Percentiles rank a stretch among this genome's conserved stretches.
phyloP scores from a whole-genome alignment of 2,329 filamentous ascomycete genomes.

The Leptographium procerum region DNA sequence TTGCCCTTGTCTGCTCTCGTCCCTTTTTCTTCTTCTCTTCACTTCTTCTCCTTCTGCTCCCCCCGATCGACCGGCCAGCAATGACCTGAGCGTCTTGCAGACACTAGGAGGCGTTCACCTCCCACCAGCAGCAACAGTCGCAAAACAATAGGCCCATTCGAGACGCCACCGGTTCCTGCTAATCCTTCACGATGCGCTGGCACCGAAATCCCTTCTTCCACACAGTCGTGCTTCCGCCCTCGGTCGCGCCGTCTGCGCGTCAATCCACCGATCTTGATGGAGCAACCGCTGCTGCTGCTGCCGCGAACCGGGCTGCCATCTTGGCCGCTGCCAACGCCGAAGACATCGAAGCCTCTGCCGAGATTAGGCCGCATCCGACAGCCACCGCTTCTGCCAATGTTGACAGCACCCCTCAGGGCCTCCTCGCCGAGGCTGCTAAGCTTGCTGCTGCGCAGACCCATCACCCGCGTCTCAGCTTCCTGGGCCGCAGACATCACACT shows the following conservation, averaged over 20 bases:
- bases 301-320: neutral
- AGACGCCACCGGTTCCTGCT: no score
- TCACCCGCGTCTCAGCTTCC: neutral
- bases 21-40: neutral
- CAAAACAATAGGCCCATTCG: neutral
- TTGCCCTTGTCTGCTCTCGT: neutral
- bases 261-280: conserved; percentile 11
- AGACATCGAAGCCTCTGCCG: neutral
- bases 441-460: conserved; percentile 2
- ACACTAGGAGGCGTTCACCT: neutral
- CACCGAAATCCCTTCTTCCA: conserved; percentile 15
- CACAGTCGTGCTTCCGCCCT: conserved; percentile 13
- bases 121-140: neutral
- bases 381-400: neutral
- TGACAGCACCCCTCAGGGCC: conserved; percentile 3
- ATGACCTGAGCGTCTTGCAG: neutral
- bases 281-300: conserved; percentile 7
- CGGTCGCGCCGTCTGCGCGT: conserved; percentile 10
- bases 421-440: conserved; percentile 10
- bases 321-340: neutral
- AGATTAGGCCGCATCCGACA: neutral
- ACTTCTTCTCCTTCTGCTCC: neutral
- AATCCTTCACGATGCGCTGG: conserved; percentile 12
- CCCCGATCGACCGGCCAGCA: neutral
- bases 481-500: neutral